These are phyloP conservation scores for Pythium brachiatum DNA, from an alignment of 352 stramenopile species.

Conservation along the genomic window DNA sequence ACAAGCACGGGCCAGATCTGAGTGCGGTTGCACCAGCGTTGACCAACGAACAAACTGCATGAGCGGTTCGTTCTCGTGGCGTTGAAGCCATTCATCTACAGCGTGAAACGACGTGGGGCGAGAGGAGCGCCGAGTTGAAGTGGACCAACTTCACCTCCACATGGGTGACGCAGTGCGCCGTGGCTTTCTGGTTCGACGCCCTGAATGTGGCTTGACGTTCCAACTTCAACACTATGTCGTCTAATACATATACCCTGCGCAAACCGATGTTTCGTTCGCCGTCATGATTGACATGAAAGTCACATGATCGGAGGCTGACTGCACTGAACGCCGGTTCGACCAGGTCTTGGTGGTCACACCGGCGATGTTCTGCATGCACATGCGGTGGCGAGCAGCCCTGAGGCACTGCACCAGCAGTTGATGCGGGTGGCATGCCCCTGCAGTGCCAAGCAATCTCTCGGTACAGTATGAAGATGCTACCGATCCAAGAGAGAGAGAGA, in stretches of 20 bases:
- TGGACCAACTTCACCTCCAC: constrained; percentile 19
- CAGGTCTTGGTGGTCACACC: not conserved
- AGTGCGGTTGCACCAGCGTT: not conserved
- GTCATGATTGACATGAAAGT: no score
- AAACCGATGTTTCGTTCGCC: not conserved
- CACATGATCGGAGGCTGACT: no score
- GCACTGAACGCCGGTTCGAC: not conserved
- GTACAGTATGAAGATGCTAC: no score
- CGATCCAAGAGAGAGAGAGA: no score
- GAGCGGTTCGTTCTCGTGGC: constrained; percentile 8
- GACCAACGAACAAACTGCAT: no score
- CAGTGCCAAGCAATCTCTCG: no score
- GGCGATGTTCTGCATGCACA: not conserved
- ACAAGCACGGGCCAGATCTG: not conserved
- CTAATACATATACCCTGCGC: constrained; percentile 4
- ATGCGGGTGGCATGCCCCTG: no score
- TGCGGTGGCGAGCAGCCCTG: no score
- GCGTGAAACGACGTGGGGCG: constrained; percentile 9
- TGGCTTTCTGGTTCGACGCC: constrained; percentile 17
- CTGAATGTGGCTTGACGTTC: constrained; percentile 9
- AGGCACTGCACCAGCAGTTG: no score
- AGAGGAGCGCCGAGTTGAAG: constrained; percentile 18
- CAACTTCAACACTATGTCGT: constrained; percentile 3
- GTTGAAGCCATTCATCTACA: constrained; percentile 29
- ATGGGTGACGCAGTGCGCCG: constrained; percentile 20